Conservation (phyloP, 805 yeast species). For the Saturnispora halmiae region DNA sequence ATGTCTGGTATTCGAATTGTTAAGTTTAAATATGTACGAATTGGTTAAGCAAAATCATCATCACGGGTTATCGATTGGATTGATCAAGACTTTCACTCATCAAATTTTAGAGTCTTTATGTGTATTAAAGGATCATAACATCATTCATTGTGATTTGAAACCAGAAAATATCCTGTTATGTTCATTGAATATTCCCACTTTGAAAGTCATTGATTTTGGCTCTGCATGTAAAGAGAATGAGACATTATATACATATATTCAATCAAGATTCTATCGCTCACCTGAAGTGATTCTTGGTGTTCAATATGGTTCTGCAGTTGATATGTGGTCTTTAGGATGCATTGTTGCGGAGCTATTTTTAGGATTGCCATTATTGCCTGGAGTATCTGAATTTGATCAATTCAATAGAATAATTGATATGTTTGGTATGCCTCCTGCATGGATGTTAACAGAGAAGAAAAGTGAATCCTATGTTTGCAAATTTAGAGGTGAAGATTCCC, state of each 20-base stretch:
- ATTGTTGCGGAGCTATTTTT: constrained; percentile 87
- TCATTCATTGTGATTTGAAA: constrained; percentile 93
- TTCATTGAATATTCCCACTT: constrained; percentile 71
- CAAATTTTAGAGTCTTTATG: constrained; percentile 78
- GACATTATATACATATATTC: constrained; percentile 84
- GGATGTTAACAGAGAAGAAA: constrained; percentile 95
- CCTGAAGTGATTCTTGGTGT: constrained; percentile 89
- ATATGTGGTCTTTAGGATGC: constrained; percentile 97
- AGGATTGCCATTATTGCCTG: constrained; percentile 75
- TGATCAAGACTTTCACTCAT: constrained; percentile 67
- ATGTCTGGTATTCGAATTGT: constrained; percentile 84
- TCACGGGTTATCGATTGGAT: constrained; percentile 73
- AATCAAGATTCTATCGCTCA: constrained; percentile 93
- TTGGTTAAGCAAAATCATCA: constrained; percentile 87
- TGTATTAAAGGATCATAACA: constrained; percentile 68
- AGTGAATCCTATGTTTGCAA: constrained; percentile 52
- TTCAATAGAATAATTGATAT: constrained; percentile 71
- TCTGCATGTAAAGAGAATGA: constrained; percentile 90
- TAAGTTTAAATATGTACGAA: constrained; percentile 84
- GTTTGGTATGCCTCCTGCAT: constrained; percentile 80
- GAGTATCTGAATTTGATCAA: constrained; percentile 89
- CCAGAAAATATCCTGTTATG: constrained; percentile 88
- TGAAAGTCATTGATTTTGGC: constrained; percentile 94
- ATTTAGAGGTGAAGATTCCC: constrained; percentile 16
- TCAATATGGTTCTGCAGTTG: constrained; percentile 87